A percentile compares a stretch with the other conserved stretches of the same genome.
phyloP scores from a whole-genome alignment of 106 monocot genomes.

The Dactylorhiza incarnata region DNA sequence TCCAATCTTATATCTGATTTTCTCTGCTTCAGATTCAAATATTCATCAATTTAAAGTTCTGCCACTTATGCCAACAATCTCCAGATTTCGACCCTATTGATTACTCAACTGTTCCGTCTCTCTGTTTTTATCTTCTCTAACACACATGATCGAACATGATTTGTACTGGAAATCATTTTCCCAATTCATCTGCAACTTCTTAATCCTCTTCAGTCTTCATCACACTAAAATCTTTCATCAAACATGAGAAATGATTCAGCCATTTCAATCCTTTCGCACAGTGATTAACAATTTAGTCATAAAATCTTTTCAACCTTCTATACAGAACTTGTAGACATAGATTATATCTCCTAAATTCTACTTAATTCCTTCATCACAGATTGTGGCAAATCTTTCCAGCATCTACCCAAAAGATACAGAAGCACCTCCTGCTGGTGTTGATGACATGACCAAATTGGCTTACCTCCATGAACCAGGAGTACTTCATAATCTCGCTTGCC shows the following conservation, averaged over 20 bases:
- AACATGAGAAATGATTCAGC: background rate
- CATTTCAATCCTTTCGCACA: background rate
- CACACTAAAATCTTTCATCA: background rate
- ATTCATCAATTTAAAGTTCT: background rate
- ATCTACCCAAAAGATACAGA: constrained; percentile 95
- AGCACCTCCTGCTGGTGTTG: constrained; percentile 84
- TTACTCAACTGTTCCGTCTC: background rate
- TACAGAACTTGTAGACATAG: background rate
- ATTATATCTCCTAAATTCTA: background rate
- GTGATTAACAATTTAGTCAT: background rate
- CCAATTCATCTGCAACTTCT: background rate
- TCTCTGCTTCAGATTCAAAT: background rate
- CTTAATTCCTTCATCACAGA: constrained; percentile 20
- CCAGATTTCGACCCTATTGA: constrained; percentile 3
- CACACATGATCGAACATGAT: background rate
- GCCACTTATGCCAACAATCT: background rate
- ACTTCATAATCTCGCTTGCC: constrained; percentile 72
- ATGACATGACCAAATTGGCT: constrained; percentile 96
- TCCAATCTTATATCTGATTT: background rate
- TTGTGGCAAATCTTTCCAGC: constrained; percentile 48
- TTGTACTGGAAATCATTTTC: background rate
- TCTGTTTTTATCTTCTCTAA: background rate
- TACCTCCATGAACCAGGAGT: constrained; percentile 98
- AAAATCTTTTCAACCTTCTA: background rate
- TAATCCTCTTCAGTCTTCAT: background rate